Evolutionary conservation across 2,329 filamentous ascomycete genomes (phyloP).

Genomic region (Huntiella decipiens): DNA sequence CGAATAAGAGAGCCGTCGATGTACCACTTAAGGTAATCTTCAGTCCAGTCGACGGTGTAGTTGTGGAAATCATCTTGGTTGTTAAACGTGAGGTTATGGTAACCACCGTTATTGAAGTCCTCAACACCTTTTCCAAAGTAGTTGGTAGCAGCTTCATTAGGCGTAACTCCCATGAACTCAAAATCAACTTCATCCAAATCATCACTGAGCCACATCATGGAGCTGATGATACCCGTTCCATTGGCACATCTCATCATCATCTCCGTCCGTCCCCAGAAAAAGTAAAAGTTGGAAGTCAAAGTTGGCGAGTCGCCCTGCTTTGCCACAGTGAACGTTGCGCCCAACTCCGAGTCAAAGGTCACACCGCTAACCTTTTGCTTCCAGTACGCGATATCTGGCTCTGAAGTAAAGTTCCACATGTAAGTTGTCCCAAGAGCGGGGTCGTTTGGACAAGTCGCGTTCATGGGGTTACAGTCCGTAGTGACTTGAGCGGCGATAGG

Average conservation of each 20-base stretch:
- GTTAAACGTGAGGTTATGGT: conserved; percentile 33
- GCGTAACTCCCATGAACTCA: conserved; percentile 57
- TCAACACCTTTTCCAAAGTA: conserved; percentile 61
- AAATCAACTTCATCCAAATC: conserved; percentile 79
- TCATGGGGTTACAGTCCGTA: conserved; percentile 60
- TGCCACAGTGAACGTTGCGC: conserved; percentile 52
- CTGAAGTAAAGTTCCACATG: conserved; percentile 45
- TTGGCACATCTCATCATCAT: conserved; percentile 57
- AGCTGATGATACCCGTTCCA: conserved; percentile 59
- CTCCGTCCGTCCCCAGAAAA: conserved; percentile 70
- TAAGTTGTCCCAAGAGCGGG: conserved; percentile 48
- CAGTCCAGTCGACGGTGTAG: conserved; percentile 58
- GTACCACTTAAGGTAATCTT: conserved; percentile 44
- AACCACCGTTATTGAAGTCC: conserved; percentile 36
- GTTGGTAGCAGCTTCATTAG: conserved; percentile 46
- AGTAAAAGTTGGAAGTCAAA: conserved; percentile 60
- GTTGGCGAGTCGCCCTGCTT: conserved; percentile 60
- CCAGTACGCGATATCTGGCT: conserved; percentile 42
- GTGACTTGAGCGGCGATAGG: conserved; percentile 50
- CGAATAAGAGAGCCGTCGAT: conserved; percentile 51
- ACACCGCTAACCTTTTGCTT: conserved; percentile 48
- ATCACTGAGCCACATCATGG: conserved; percentile 68
- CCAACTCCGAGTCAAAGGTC: conserved; percentile 38
- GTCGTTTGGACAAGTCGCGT: conserved; percentile 50
- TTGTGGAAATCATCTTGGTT: conserved; percentile 49